Base-by-base conservation (phyloP, 2,329 filamentous ascomycete genomes). In the Ophiosphaerella korrae region DNA sequence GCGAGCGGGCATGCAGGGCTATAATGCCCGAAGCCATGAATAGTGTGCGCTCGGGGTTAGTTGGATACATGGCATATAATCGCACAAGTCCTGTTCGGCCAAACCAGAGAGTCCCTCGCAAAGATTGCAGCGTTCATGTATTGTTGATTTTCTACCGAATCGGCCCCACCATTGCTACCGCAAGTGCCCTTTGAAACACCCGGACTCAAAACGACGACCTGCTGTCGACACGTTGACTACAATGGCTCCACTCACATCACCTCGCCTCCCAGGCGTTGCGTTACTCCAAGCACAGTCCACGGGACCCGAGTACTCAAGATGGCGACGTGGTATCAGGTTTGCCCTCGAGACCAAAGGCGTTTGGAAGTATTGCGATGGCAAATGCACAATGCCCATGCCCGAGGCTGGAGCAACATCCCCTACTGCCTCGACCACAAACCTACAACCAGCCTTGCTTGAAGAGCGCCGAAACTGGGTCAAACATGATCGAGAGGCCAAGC, bases 401-500 rank as follows among this genome's bases (percentile, higher is more conserved):
- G 62, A 62, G 23, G 55, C 59, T 13, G 60, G 61, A 31, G 58
- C 56, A 45, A 56, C 58, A 33, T 62, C 63, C 33, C 50, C 58
- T 12, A 55, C 34, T 5, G 48, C 50, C 8, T 50, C 59, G 7
- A 58, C 56, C 16, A 48, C 61, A 24, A 61, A 66, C 9, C 52
- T 57, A 29, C 68, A 73, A 48, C 66, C 69, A 11, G 51, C 62
- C 37, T 53, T 74, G 18, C 57, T 74, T 21, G 65, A 73, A 37
- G 70, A 73, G 47, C 50, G 71, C 38, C 66, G 62, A 52, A 62
- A 64, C 13, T 73, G 71, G 71, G 61, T 68, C 26, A 68, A 66
- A 46, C 66, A 68, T 37, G 71, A 73, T 43, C 63, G 71, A 16
- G 71, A 72, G 33, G 68, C 70, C 37, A 73, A 72, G 54, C 55